Evolutionary conservation across 2,329 filamentous ascomycete species (phyloP).

Genomic region (Magnaporthales sp.): DNA sequence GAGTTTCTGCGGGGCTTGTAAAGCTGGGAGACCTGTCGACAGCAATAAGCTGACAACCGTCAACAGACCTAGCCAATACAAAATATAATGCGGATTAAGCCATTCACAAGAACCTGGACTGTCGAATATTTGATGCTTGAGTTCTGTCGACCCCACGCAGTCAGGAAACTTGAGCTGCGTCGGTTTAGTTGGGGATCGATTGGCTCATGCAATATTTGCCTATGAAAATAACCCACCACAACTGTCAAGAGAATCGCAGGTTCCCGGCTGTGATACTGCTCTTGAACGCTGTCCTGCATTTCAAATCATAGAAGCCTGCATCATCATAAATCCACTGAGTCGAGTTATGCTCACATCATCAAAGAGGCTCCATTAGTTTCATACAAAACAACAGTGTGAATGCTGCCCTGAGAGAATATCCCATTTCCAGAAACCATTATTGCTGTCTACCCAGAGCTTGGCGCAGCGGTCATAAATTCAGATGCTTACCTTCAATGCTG

Average conservation of each 20-base stretch:
- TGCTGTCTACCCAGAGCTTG: background rate
- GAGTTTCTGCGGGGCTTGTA: constrained; percentile 67
- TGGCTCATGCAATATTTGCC: background rate
- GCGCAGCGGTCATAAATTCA: background rate
- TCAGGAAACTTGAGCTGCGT: background rate
- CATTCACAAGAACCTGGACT: background rate
- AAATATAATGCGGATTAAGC: background rate
- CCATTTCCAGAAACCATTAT: background rate
- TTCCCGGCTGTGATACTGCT: background rate
- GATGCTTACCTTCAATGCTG: background rate
- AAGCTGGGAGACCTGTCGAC: background rate
- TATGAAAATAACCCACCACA: background rate
- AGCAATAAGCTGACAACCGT: background rate
- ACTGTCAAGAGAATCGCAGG: background rate
- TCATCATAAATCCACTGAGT: background rate
- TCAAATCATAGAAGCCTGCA: background rate
- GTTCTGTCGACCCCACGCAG: background rate
- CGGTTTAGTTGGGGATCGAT: background rate
- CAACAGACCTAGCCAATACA: background rate
- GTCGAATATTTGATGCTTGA: background rate
- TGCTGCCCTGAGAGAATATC: background rate
- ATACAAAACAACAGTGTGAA: background rate
- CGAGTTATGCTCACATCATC: background rate
- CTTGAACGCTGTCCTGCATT: background rate
- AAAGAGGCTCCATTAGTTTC: background rate